Evolutionary conservation across 176 grass and related monocot species (phyloP).

Genomic region (Carex parvula): DNA sequence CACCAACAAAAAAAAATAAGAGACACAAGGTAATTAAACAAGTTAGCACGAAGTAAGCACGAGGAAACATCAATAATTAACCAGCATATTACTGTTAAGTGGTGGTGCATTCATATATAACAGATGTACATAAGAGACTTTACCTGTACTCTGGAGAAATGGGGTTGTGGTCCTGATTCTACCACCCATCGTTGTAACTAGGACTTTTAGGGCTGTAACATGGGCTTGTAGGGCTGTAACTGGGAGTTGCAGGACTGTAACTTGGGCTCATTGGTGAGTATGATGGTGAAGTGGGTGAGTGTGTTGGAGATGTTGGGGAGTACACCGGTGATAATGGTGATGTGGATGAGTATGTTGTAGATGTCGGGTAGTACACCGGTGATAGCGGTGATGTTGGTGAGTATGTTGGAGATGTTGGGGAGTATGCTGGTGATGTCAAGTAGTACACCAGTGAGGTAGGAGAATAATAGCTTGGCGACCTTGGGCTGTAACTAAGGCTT

Average conservation of each 20-base stretch:
- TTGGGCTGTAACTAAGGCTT: conserved; percentile 64
- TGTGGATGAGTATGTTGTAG: too few species aligned
- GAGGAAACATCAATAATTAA: neutral
- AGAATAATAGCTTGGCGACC: neutral
- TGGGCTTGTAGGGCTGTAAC: neutral
- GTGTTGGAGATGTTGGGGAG: neutral
- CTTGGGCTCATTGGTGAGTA: conserved; percentile 50
- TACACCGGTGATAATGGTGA: neutral
- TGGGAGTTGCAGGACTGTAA: conserved; percentile 54
- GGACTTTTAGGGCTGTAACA: neutral
- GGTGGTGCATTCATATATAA: neutral
- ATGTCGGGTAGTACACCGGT: conserved; percentile 49
- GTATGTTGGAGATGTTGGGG: neutral
- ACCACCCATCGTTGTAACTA: conserved; percentile 41
- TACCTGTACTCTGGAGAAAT: conserved; percentile 88
- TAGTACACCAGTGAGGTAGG: too few species aligned
- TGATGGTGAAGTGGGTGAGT: conserved; percentile 12
- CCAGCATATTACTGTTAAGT: neutral
- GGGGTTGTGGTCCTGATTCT: conserved; percentile 75
- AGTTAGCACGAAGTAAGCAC: neutral
- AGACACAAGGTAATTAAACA: conserved; percentile 20
- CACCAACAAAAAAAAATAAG: conserved; percentile 14
- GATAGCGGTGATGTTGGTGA: conserved; percentile 44
- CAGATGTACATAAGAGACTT: neutral
- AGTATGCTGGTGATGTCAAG: too few species aligned